Base-by-base conservation (phyloP, 2,329 filamentous ascomycete genomes). In the Immersiporthe knoxdaviesiana region DNA sequence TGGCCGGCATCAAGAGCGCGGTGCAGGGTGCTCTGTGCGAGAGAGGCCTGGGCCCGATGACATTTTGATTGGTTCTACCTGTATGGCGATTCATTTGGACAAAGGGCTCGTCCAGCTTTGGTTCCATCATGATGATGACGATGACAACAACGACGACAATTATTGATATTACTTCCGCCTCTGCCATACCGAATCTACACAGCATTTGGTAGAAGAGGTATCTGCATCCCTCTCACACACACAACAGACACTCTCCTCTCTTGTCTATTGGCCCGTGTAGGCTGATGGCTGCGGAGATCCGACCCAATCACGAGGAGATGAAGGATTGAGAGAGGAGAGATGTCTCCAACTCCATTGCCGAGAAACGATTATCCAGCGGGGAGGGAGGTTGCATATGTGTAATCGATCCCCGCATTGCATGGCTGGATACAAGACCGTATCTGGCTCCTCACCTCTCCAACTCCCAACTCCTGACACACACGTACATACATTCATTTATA, bases 11-110 rank as follows among this genome's bases (percentile, higher is more conserved):
- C 60, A 86, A 85, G 75, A 75, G 74, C 2, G 81, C 81, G 27
- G 84, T 90, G 30, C 87, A 90, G 74, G 76, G 76, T 27, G 89
- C 88, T 8, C 83, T 90, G 32, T 76, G 74, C 73, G 78, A 85
- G 63, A 81, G 89, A 70, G 90, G 89, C 0, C 76, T 91, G 70
- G 86, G 84, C 24, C 78, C 78, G 14, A 80, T 91, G 78, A 82
- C 84, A 68, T 81, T 89, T 70, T 83, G 72, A 76, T 74, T n/a
- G n/a, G n/a, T n/a, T n/a, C 2, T 66, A 62, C 60, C 24, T 14
- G 2, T 5, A 24, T 30, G 21, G 37, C 37, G 35, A 27, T 18
- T 39, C 52, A 56, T 59, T 63, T 64, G 62, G 47, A 59, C 64
- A 63, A 18, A 8, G 1, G 64, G n/a, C n/a, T 30, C 47, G 41